Percentiles rank a stretch among this genome's conserved stretches.
Evolutionary conservation across 495 filamentous ascomycete genomes (phyloP).

Genomic region (Penicillium pulvis): DNA sequence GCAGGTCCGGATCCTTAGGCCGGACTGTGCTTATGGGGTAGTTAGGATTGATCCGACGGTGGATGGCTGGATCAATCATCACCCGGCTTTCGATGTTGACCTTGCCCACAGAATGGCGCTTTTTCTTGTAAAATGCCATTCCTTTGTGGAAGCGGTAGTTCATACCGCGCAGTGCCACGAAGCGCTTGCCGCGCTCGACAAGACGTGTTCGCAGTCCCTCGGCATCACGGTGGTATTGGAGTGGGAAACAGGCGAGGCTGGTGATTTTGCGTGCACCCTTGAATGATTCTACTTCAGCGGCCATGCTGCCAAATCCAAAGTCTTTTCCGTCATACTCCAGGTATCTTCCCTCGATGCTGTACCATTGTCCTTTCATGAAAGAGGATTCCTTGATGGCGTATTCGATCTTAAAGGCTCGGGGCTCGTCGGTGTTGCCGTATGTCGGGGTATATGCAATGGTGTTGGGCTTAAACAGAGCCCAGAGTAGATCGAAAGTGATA

Average conservation of each 20-base stretch:
- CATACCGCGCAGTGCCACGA: slow-evolving; percentile 76
- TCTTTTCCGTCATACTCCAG: slow-evolving; percentile 83
- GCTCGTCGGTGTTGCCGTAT: slow-evolving; percentile 78
- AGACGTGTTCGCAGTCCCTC: slow-evolving; percentile 64
- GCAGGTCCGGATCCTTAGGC: slow-evolving; percentile 70
- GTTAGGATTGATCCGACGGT: slow-evolving; percentile 86
- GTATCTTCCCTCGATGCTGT: slow-evolving; percentile 79
- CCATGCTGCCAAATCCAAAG: slow-evolving; percentile 70
- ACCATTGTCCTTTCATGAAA: slow-evolving; percentile 79
- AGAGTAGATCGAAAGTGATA: slow-evolving; percentile 88
- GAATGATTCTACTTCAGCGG: slow-evolving; percentile 74
- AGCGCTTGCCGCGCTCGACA: slow-evolving; percentile 84
- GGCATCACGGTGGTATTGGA: slow-evolving; percentile 80
- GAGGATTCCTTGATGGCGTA: slow-evolving; percentile 70
- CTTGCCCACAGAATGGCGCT: slow-evolving; percentile 69
- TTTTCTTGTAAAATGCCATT: slow-evolving; percentile 81
- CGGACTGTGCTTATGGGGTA: slow-evolving; percentile 81
- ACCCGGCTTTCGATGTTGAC: slow-evolving; percentile 89
- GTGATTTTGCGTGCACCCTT: slow-evolving; percentile 84
- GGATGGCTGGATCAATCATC: slow-evolving; percentile 88
- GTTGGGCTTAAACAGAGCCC: slow-evolving; percentile 92
- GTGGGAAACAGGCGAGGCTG: slow-evolving; percentile 73
- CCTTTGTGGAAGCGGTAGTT: slow-evolving; percentile 84
- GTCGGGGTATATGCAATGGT: slow-evolving; percentile 80
- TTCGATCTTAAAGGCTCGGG: slow-evolving; percentile 88